These are phyloP conservation scores for Phalaenopsis hybrid DNA, from an alignment of 116 monocot species.

Conservation along the genomic window DNA sequence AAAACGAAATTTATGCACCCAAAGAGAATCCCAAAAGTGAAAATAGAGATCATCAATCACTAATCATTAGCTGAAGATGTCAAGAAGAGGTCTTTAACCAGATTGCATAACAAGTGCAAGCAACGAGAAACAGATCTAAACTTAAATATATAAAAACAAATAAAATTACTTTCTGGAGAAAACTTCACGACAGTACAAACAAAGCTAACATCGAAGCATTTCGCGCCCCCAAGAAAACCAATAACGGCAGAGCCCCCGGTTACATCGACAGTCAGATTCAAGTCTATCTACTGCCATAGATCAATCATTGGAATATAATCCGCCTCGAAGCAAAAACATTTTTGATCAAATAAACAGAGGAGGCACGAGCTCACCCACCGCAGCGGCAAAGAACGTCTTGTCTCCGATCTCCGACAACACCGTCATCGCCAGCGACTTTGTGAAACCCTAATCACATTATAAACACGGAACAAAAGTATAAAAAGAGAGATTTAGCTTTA, in stretches of 20 bases:
- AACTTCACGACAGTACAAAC: not conserved
- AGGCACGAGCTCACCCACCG: conserved; percentile 31
- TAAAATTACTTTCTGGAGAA: not conserved
- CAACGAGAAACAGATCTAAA: not conserved
- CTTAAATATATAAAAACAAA: not conserved
- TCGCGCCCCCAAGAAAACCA: not conserved
- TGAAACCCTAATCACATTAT: conserved; percentile 52
- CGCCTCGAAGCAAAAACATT: not conserved
- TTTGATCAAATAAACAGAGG: not conserved
- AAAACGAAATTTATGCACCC: too few species aligned
- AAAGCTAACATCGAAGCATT: not conserved
- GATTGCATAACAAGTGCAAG: not conserved
- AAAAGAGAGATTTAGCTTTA: not conserved
- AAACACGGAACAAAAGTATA: not conserved
- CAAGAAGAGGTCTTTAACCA: too few species aligned
- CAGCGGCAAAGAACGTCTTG: conserved; percentile 97
- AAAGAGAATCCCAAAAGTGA: too few species aligned
- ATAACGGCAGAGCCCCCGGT: not conserved
- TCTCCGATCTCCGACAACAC: conserved; percentile 91
- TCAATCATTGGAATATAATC: not conserved
- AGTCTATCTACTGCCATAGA: not conserved
- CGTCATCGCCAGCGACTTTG: conserved; percentile 94
- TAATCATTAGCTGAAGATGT: too few species aligned
- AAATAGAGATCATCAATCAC: too few species aligned
- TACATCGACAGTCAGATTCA: not conserved